phyloP scores from a whole-genome alignment of 2,329 filamentous ascomycete genomes.

The Chaetomiaceae sp. region DNA sequence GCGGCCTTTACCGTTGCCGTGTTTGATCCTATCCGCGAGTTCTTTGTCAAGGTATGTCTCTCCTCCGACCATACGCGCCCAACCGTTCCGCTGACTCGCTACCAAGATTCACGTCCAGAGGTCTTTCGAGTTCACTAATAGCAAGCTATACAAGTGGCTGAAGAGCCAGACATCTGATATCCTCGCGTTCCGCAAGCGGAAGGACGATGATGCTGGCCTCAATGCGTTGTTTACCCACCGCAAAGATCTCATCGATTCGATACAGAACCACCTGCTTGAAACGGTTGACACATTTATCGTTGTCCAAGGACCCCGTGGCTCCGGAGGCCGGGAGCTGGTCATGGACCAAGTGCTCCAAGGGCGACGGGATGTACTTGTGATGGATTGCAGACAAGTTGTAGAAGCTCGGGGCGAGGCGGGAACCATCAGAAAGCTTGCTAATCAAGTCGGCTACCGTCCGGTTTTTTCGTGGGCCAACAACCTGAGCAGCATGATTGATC shows the following conservation, averaged over 20 bases:
- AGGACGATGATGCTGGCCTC: conserved; percentile 63
- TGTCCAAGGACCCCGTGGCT: conserved; percentile 85
- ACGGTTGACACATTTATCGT: conserved; percentile 90
- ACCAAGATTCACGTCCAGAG: conserved; percentile 67
- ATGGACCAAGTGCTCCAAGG: conserved; percentile 76
- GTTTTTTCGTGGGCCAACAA: conserved; percentile 97
- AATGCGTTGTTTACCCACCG: conserved; percentile 84
- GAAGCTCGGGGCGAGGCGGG: conserved; percentile 84
- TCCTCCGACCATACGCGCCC: too few species aligned
- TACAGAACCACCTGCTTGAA: conserved; percentile 82
- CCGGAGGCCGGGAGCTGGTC: conserved; percentile 84
- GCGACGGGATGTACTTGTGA: conserved; percentile 70
- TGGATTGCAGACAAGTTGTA: conserved; percentile 91
- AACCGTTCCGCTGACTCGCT: conserved; percentile 7
- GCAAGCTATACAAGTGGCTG: conserved; percentile 73
- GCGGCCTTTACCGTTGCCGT: conserved; percentile 80
- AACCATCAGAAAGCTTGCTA: conserved; percentile 77
- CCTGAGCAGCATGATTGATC: conserved; percentile 84
- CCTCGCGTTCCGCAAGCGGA: conserved; percentile 54
- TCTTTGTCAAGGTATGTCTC: conserved; percentile 66
- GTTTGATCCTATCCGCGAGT: conserved; percentile 91
- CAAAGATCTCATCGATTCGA: conserved; percentile 72
- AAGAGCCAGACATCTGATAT: conserved; percentile 66
- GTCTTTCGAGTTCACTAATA: conserved; percentile 69
- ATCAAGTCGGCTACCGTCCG: conserved; percentile 82